Conservation (phyloP, 2,329 filamentous ascomycete genomes). For the Fusarium luffae region DNA sequence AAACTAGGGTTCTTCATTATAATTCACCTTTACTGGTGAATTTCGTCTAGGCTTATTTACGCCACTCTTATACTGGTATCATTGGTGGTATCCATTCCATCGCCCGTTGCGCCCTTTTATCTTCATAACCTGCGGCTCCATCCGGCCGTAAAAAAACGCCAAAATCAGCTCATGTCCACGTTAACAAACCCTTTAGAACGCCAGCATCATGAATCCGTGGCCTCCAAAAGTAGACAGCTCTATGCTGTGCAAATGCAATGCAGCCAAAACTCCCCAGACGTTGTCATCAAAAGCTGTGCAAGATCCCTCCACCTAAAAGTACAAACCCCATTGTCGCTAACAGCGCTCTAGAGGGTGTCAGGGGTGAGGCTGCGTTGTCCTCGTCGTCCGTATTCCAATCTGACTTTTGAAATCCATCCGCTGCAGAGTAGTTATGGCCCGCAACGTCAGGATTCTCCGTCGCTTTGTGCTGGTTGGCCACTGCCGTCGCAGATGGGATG, state of each 20-base stretch:
- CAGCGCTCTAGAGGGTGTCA: slow-evolving; percentile 22
- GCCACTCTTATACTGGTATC: slow-evolving; percentile 35
- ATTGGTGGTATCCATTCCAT: slow-evolving; percentile 23
- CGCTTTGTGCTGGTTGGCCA: slow-evolving; percentile 53
- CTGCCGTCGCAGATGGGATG: slow-evolving; percentile 63
- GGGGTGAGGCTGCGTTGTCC: slow-evolving; percentile 32
- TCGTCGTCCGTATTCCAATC: slow-evolving; percentile 7
- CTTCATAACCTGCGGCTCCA: slow-evolving; percentile 26
- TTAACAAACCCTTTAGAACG: slow-evolving; percentile 33
- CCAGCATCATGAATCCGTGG: slow-evolving; percentile 30
- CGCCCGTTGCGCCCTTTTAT: slow-evolving; percentile 33
- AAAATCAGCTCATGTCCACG: slow-evolving; percentile 32
- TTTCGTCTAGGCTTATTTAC: slow-evolving; percentile 1
- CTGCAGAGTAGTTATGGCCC: slow-evolving; percentile 42
- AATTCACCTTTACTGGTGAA: background rate
- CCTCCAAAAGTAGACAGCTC: slow-evolving; percentile 8
- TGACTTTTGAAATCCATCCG: slow-evolving; percentile 48
- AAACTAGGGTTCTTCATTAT: background rate
- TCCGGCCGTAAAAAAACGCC: slow-evolving; percentile 28
- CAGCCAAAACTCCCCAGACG: background rate
- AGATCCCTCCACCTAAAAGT: slow-evolving; percentile 37
- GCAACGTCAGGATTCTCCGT: slow-evolving; percentile 29
- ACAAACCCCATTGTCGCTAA: slow-evolving; percentile 39
- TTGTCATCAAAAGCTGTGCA: slow-evolving; percentile 22
- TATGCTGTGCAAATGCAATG: slow-evolving; percentile 19